A percentile compares a stretch with the other conserved stretches of the same genome.
These are phyloP conservation scores for Pythium aristosporum DNA, from an alignment of 352 stramenopile genomes.

Conservation along the genomic window DNA sequence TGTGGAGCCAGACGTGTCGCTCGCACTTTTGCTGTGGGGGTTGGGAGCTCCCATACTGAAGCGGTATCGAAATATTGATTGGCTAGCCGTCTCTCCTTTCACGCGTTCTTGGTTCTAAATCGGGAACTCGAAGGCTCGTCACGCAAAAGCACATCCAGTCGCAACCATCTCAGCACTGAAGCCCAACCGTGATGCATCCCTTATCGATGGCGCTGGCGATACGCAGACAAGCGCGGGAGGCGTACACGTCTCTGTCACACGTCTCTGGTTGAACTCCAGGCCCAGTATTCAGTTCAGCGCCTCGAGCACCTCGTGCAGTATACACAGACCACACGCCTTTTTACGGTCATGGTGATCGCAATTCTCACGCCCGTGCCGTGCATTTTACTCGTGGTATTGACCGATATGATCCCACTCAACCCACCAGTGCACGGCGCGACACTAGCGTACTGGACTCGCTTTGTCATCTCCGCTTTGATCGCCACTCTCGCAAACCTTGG, in stretches of 20 bases:
- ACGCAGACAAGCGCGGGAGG: not conserved
- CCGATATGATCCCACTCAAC: not conserved
- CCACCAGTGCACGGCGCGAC: not conserved
- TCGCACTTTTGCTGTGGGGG: too few relatives aligned
- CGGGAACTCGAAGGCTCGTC: too few relatives aligned
- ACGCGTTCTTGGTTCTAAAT: too few relatives aligned
- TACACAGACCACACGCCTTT: too few relatives aligned
- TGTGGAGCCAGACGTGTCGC: too few relatives aligned
- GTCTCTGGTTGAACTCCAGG: slow-evolving; percentile 1
- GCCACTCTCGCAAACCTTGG: not conserved
- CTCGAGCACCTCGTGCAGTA: not conserved
- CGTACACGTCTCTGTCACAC: not conserved
- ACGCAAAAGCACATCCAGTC: too few relatives aligned
- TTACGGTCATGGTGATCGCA: not conserved
- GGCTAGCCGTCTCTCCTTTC: too few relatives aligned
- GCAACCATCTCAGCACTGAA: too few relatives aligned
- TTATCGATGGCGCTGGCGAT: not conserved
- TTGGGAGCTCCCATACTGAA: too few relatives aligned
- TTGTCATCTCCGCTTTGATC: not conserved
- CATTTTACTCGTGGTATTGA: not conserved
- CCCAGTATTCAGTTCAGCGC: not conserved
- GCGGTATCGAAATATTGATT: too few relatives aligned
- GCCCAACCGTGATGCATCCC: too few relatives aligned
- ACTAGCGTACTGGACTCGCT: slow-evolving; percentile 4
- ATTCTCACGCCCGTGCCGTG: not conserved